Evolutionary conservation across 495 filamentous ascomycete genomes (phyloP).

Genomic region (Aspergillus affinis): DNA sequence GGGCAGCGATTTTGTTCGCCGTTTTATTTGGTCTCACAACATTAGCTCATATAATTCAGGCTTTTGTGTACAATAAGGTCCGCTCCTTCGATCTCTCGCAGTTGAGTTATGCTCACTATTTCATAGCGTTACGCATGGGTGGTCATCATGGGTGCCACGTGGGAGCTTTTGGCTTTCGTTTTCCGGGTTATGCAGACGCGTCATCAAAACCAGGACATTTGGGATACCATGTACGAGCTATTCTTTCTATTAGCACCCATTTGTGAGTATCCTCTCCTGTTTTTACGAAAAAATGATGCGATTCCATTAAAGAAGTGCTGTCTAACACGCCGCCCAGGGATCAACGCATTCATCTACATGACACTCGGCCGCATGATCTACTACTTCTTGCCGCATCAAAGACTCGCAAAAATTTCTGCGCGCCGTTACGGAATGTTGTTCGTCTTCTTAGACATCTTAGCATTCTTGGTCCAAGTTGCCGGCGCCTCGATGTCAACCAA

Average conservation of each 20-base stretch:
- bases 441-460: slow-evolving; percentile 59
- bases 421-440: slow-evolving; percentile 54
- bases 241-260: slow-evolving; percentile 34
- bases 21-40: slow-evolving; percentile 34
- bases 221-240: slow-evolving; percentile 15
- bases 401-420: slow-evolving; percentile 51
- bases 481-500: slow-evolving; percentile 49
- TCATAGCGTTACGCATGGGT: slow-evolving; percentile 54
- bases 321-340: slow-evolving; percentile 28
- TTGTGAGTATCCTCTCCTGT: slow-evolving; percentile 16
- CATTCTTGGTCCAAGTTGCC: slow-evolving; percentile 58
- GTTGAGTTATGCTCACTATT: background rate
- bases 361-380: slow-evolving; percentile 61
- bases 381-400: slow-evolving; percentile 50
- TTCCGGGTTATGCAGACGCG: slow-evolving; percentile 30
- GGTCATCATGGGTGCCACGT: slow-evolving; percentile 46
- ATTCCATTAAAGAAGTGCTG: background rate
- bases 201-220: slow-evolving; percentile 20
- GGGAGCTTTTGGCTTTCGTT: slow-evolving; percentile 46
- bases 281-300: too few species aligned
- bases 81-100: background rate
- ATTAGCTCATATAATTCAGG: slow-evolving; percentile 34
- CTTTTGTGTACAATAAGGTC: slow-evolving; percentile 29
- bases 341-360: slow-evolving; percentile 71
- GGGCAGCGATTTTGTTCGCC: slow-evolving; percentile 36